These are phyloP conservation scores for Ilex asprella DNA, from an alignment of 257 asterid species.

Conservation along the genomic window DNA sequence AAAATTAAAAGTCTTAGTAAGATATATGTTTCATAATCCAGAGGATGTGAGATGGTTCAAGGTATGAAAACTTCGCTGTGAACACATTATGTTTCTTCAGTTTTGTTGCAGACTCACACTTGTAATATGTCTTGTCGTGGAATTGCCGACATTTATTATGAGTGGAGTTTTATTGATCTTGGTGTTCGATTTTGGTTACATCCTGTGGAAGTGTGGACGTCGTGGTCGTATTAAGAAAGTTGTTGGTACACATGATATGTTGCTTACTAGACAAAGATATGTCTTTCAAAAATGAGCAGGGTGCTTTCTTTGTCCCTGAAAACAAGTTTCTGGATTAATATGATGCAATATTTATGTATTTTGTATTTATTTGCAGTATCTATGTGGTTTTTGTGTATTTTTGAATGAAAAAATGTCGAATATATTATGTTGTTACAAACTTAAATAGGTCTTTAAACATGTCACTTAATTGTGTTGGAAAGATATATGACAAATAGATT, in stretches of 20 bases:
- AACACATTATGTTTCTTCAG: too few species aligned
- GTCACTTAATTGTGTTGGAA: too few species aligned
- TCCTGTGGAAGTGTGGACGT: slow-evolving; percentile 93
- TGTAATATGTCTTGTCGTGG: too few species aligned
- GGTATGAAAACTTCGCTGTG: slow-evolving; percentile 28
- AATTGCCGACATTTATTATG: background rate
- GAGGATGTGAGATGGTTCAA: slow-evolving; percentile 99
- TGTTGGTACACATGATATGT: slow-evolving; percentile 91
- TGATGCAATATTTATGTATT: background rate
- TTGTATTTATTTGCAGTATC: too few species aligned
- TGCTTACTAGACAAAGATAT: background rate
- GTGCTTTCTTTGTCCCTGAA: background rate
- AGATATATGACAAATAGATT: too few species aligned
- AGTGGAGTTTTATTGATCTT: background rate
- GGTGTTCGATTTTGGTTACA: slow-evolving; percentile 25
- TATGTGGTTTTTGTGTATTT: background rate
- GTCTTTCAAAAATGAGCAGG: background rate
- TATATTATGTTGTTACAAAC: too few species aligned
- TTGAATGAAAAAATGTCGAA: background rate
- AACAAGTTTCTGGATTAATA: background rate
- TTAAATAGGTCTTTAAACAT: too few species aligned
- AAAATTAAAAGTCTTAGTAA: slow-evolving; percentile 77
- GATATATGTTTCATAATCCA: slow-evolving; percentile 92
- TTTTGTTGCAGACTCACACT: too few species aligned
- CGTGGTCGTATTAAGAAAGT: slow-evolving; percentile 97